Conservation (phyloP, 257 asterid genomes). For the Linaria vulgaris region DNA sequence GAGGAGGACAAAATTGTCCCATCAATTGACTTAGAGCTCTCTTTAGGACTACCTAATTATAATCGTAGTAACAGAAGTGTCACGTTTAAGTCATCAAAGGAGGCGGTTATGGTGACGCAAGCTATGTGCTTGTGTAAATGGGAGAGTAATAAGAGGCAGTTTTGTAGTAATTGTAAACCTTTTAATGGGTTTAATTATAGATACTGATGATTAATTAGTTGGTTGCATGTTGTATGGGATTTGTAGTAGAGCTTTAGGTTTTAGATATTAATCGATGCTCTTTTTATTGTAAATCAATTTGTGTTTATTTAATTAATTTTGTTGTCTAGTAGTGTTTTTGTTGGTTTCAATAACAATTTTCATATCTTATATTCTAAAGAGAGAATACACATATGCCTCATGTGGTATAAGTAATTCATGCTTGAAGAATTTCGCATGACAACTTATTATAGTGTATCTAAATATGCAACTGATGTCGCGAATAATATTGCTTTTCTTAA, state of each 20-base stretch:
- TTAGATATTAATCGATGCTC: constrained; percentile 27
- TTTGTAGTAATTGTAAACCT: constrained; percentile 55
- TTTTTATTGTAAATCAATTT: neutral
- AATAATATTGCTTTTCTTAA: too few relatives aligned
- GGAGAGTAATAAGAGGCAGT: too few relatives aligned
- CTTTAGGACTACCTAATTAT: constrained; percentile 36
- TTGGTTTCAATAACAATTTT: too few relatives aligned
- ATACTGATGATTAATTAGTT: constrained; percentile 18
- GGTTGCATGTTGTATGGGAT: constrained; percentile 16
- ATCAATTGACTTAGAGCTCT: constrained; percentile 40
- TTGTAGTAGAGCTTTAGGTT: constrained; percentile 20
- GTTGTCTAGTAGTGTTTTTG: too few relatives aligned
- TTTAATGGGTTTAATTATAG: constrained; percentile 41
- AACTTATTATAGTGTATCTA: too few relatives aligned
- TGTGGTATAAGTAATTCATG: too few relatives aligned
- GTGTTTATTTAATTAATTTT: neutral
- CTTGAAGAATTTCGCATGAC: too few relatives aligned
- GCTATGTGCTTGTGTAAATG: constrained; percentile 53
- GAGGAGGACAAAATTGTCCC: neutral
- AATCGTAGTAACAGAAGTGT: neutral
- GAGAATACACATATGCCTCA: too few relatives aligned
- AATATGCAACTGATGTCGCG: too few relatives aligned
- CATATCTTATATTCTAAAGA: too few relatives aligned
- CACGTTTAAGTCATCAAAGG: constrained; percentile 30
- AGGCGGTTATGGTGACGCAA: constrained; percentile 27